Base-by-base conservation (phyloP, 2,329 filamentous ascomycete species). In the Colletotrichum tamarilloi region DNA sequence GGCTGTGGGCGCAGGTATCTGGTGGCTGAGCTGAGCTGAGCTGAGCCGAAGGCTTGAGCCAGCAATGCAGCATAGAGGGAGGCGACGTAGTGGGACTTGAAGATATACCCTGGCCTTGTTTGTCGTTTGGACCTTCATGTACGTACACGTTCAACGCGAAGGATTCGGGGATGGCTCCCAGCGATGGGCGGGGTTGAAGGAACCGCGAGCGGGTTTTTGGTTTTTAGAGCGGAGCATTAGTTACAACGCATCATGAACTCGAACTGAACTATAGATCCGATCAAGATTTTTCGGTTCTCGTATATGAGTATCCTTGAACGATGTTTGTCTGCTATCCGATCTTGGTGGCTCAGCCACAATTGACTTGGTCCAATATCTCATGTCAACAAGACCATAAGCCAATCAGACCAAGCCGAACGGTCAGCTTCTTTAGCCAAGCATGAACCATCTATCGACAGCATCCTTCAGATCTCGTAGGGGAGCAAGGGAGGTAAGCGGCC, bases 1-100 rank as follows among this genome's bases (percentile, higher is more conserved):
- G 38, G 76, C 84, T 3, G 72, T 87, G 12, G 81, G 83, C 9
- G 75, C 85, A 7, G 84, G 84, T 5, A 78, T 81, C 6, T 91
- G 88, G 81, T 89, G 85, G 86, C 69, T 82, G 19, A 70, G 60
- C 55, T 67, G 38, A 42, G 38, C 14, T 42, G 38, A 8, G 86
- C 69, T 67, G 38, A 42, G 38, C 38, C 1, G 16, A 42, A 3
- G 6, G 16, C 16, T 42, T 42, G 38, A 70, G 32, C 69, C 46
- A 38, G 4, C 32, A 35, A 35, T 35, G 3, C 32, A 12, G 65
- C 49, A 32, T 49, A 42, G 46, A 35, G 28, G 12, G 22, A 26
- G 60, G 14, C 46, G 8, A 26, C 46, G 46, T 14, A 49, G 28
- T 30, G 28, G 46, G 26, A 14, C 62, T 63, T 38, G 46, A 11